phyloP scores from a whole-genome alignment of 2,329 filamentous ascomycete species.

The Dactylellina leptospora region DNA sequence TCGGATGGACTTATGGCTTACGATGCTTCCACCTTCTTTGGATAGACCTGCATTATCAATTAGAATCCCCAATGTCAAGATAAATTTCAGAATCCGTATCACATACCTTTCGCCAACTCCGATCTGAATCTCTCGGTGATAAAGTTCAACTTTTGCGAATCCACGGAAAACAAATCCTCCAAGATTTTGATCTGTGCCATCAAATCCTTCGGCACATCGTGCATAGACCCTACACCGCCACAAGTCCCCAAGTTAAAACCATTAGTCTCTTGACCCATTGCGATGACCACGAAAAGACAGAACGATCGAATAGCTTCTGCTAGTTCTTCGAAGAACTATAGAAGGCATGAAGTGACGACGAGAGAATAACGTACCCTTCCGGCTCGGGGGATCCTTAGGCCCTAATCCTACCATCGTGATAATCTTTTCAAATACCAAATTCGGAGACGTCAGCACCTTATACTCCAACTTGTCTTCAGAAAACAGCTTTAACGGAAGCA shows the following conservation, averaged over 20 bases:
- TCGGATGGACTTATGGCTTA: constrained; percentile 64
- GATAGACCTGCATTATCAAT: constrained; percentile 70
- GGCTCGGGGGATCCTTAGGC: constrained; percentile 55
- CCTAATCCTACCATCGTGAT: constrained; percentile 51
- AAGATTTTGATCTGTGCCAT: constrained; percentile 78
- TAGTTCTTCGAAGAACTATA: not conserved
- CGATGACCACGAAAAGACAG: too few species aligned
- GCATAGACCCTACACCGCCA: constrained; percentile 77
- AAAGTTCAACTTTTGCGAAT: constrained; percentile 80
- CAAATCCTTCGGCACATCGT: constrained; percentile 74
- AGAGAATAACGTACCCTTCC: constrained; percentile 55
- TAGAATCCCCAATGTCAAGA: not conserved
- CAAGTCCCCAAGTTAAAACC: constrained; percentile 3
- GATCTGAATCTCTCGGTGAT: constrained; percentile 89
- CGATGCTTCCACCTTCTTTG: constrained; percentile 90
- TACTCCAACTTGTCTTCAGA: constrained; percentile 30
- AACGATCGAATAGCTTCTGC: too few species aligned
- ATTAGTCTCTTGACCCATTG: constrained; percentile 4
- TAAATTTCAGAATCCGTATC: not conserved
- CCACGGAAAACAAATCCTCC: constrained; percentile 83
- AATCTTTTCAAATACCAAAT: constrained; percentile 33
- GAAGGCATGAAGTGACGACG: not conserved
- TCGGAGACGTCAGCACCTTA: constrained; percentile 30
- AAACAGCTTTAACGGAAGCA: constrained; percentile 38
- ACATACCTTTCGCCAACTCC: constrained; percentile 82